Conservation (phyloP, 116 monocot species). For the Iris pallida region DNA sequence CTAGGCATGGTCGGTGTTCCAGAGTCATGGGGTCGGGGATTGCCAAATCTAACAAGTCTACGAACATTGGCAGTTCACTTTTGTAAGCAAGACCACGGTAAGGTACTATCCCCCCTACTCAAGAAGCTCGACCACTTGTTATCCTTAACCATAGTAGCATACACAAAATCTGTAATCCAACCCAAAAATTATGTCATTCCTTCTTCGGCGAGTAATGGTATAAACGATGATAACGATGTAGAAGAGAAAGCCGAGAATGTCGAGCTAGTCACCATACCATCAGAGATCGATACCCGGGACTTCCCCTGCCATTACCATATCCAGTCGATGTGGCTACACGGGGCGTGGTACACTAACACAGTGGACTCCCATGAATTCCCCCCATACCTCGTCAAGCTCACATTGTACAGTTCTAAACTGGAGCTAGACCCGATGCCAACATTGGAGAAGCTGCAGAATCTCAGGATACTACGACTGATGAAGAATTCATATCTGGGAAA, state of each 20-base stretch:
- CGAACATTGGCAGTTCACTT: constrained; percentile 3
- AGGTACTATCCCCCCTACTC: neutral
- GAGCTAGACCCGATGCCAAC: constrained; percentile 4
- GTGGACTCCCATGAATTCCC: constrained; percentile 1
- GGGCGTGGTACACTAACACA: neutral
- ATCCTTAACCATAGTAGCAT: too few species aligned
- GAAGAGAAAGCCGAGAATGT: too few species aligned
- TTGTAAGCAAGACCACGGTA: neutral
- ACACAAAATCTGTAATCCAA: too few species aligned
- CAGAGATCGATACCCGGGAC: neutral
- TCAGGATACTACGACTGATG: neutral
- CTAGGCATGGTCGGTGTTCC: constrained; percentile 3
- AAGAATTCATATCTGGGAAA: neutral
- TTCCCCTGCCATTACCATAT: constrained; percentile 4
- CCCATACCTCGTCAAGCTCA: constrained; percentile 4
- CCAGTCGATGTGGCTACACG: neutral
- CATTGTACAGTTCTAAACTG: constrained; percentile 3
- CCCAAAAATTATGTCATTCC: too few species aligned
- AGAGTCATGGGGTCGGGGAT: neutral
- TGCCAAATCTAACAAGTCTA: neutral
- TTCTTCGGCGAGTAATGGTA: too few species aligned
- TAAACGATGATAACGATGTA: too few species aligned
- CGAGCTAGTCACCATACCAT: too few species aligned
- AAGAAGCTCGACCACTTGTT: too few species aligned
- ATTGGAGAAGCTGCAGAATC: constrained; percentile 1